Evolutionary conservation across 306 rosid genomes (phyloP), one percentile per base, ranked within the genome.

Genomic region (Cucumis hystrix): DNA sequence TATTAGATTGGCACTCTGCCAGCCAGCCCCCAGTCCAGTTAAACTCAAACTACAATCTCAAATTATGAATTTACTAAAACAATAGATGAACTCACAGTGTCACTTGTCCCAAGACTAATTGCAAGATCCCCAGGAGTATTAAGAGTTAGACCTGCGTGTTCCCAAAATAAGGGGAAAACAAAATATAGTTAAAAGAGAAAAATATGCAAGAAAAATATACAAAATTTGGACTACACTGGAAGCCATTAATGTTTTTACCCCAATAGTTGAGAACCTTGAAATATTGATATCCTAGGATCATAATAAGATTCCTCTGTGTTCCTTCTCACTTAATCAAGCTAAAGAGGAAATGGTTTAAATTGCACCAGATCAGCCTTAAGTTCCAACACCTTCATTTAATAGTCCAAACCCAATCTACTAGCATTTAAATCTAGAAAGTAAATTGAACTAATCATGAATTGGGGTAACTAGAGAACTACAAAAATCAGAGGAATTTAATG

Each of bases 101-200:
- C 99, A 84, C 99, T 92, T 68, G 99, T 95, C 81, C 97, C 99
- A 49, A 95, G 97, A 78, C 99, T 95, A 87, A 92, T 90, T 76
- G 90, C 99, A 23, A 95, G 85, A 87, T 95, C 99, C 73, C 99
- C 99, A 0, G 99, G 97, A 79, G 89, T 85, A 85, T 91, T 89
- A 17, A 95, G 86, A 68, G 99, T 92, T 85, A 95, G 87, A 83
- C 99, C 99, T 95, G 91, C 87, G 88, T 43, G 78, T 73, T 63
- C 75, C 79, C 82, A 80, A 77, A 68, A 8, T 41, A 45, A 23
- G 20, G 20, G 35, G 74, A 6, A 69, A 41, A 69, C 25, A 69
- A 43, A 12, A 51, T 25, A 49, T 23, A 71, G 58, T 7, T 16
- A 10, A 71, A 23, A 71, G 30, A 45, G 52, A 69, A 69, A 11